These are phyloP conservation scores for Cylindrotheca fusiformis DNA, from an alignment of 108 stramenopile genomes.

Conservation along the genomic window DNA sequence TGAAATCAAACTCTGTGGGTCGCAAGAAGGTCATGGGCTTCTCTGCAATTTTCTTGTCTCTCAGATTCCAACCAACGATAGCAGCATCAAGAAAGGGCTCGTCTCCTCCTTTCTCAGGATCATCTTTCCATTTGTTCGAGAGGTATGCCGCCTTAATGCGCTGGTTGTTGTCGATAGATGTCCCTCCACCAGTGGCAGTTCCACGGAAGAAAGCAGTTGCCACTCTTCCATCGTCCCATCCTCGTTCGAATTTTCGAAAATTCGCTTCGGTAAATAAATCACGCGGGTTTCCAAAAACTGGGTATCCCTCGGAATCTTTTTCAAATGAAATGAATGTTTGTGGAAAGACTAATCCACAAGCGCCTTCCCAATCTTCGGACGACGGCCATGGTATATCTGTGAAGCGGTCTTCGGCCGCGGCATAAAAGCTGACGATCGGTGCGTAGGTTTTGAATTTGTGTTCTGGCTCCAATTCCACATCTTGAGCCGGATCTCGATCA, in stretches of 20 bases:
- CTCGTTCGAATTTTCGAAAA: conserved; percentile 92
- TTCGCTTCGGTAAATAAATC: conserved; percentile 98
- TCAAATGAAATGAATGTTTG: conserved; percentile 76
- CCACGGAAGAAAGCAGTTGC: conserved; percentile 98
- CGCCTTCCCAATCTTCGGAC: conserved; percentile 99
- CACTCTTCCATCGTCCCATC: conserved; percentile 91
- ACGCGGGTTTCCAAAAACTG: conserved; percentile 79
- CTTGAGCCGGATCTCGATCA: conserved; percentile 93
- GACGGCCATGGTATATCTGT: conserved; percentile 98
- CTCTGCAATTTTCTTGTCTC: conserved; percentile 93
- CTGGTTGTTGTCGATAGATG: conserved; percentile 95
- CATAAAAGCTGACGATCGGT: conserved; percentile 97
- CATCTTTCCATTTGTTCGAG: conserved; percentile 86
- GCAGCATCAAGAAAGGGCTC: conserved; percentile 94
- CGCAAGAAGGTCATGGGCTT: conserved; percentile 89
- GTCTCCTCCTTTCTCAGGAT: conserved; percentile 79
- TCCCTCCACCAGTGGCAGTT: conserved; percentile 98
- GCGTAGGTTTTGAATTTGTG: conserved; percentile 91
- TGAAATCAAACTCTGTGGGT: conserved; percentile 80
- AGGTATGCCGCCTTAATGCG: conserved; percentile 86
- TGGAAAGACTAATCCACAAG: conserved; percentile 88
- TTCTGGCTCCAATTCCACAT: conserved; percentile 80
- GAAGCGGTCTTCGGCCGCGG: conserved; percentile 81
- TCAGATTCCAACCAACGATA: conserved; percentile 96
- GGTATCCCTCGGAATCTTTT: conserved; percentile 63